Percentiles rank a stretch among this genome's conserved stretches.
Evolutionary conservation across 2,329 filamentous ascomycete species (phyloP).

Genomic region (Exophiala mesophila): DNA sequence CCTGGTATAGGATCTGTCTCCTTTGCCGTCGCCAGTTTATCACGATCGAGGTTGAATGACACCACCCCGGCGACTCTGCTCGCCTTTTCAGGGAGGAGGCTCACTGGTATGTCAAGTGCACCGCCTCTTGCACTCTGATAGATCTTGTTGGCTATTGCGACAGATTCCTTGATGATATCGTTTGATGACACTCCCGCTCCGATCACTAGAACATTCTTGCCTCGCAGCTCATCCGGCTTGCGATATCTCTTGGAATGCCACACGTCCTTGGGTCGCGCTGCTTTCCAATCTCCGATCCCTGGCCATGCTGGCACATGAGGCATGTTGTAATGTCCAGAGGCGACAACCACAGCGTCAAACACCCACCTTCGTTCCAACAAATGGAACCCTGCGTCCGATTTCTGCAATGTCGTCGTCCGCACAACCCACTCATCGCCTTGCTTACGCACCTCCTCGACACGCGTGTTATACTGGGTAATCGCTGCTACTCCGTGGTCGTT

Average conservation of each 20-base stretch:
- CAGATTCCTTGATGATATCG: constrained; percentile 52
- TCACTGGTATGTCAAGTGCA: constrained; percentile 53
- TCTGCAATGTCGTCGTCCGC: constrained; percentile 42
- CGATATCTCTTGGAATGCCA: constrained; percentile 51
- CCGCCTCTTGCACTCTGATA: constrained; percentile 58
- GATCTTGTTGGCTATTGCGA: constrained; percentile 40
- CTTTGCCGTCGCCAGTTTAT: neutral
- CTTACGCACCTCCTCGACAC: constrained; percentile 53
- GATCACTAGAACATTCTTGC: constrained; percentile 54
- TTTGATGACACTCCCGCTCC: constrained; percentile 53
- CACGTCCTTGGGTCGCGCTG: constrained; percentile 41
- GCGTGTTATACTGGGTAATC: constrained; percentile 52
- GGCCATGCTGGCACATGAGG: constrained; percentile 46
- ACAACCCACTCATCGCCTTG: constrained; percentile 48
- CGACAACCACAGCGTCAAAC: constrained; percentile 51
- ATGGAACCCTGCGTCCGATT: constrained; percentile 3
- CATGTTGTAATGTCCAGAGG: constrained; percentile 52
- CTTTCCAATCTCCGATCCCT: constrained; percentile 45
- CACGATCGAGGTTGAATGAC: constrained; percentile 38
- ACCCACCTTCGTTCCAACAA: constrained; percentile 25
- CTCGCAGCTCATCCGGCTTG: constrained; percentile 43
- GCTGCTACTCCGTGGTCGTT: constrained; percentile 46
- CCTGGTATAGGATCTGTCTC: constrained; percentile 44
- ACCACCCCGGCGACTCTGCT: constrained; percentile 50
- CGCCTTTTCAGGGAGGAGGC: constrained; percentile 50